Conservation (phyloP, 108 stramenopile species). For the Stephanodiscus triporus region DNA sequence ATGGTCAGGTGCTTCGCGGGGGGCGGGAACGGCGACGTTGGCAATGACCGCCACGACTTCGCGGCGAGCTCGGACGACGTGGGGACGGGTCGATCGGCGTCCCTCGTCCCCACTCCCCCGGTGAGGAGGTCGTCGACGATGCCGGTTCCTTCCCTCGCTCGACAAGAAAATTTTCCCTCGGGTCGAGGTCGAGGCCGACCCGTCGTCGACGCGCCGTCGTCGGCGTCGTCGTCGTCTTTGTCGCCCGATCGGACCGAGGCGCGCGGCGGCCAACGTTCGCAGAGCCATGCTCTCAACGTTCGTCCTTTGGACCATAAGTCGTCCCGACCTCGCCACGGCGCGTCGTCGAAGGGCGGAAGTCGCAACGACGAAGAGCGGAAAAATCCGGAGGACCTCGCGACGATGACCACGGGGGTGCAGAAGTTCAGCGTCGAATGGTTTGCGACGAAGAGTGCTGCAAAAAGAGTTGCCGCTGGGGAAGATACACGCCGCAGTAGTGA, state of each 20-base stretch:
- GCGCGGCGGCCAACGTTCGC: too few species aligned
- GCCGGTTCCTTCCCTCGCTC: too few species aligned
- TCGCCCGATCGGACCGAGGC: too few species aligned
- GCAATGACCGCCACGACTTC: too few species aligned
- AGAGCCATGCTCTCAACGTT: too few species aligned
- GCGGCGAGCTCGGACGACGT: background rate
- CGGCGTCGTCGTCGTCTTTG: too few species aligned
- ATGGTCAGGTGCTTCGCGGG: conserved; percentile 6
- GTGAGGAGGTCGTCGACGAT: background rate
- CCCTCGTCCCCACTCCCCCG: background rate
- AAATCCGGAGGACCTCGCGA: background rate
- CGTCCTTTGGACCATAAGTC: background rate
- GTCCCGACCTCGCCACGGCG: background rate
- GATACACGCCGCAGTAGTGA: too few species aligned
- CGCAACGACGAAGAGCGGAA: background rate
- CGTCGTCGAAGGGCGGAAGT: background rate
- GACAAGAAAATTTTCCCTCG: too few species aligned
- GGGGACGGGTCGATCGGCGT: too few species aligned
- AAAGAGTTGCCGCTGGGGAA: too few species aligned
- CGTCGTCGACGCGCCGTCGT: too few species aligned
- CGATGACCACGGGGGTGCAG: background rate
- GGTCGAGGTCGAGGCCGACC: too few species aligned
- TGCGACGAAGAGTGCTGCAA: background rate
- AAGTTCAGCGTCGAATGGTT: conserved; percentile 28
- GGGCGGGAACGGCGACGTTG: background rate